A percentile compares a stretch with the other conserved stretches of the same genome.
Evolutionary conservation across 1,139 yeast genomes (phyloP).

Genomic region (Sugiyamaella castrensis): DNA sequence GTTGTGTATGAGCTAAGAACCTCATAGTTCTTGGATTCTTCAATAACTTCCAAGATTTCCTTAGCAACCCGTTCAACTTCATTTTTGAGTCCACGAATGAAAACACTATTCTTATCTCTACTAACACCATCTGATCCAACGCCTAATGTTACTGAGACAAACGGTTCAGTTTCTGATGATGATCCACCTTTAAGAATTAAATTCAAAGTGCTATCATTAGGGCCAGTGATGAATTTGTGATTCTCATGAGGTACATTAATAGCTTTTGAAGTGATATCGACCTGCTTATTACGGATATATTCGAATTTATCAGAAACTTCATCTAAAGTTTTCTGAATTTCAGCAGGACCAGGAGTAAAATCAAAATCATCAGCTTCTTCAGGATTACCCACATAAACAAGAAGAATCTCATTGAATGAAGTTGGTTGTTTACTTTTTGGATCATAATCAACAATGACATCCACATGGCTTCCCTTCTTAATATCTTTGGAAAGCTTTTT

Average conservation of each 20-base stretch:
- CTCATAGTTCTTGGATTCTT: conserved; percentile 63
- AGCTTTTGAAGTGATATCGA: conserved; percentile 50
- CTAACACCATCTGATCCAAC: conserved; percentile 38
- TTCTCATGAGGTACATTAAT: conserved; percentile 52
- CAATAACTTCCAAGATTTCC: conserved; percentile 54
- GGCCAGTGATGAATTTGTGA: conserved; percentile 52
- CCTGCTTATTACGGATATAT: conserved; percentile 57
- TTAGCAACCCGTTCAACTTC: conserved; percentile 54
- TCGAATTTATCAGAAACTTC: conserved; percentile 52
- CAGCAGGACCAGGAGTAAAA: conserved; percentile 46
- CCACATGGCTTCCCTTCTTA: conserved; percentile 50
- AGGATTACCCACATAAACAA: conserved; percentile 40
- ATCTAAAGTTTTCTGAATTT: conserved; percentile 36
- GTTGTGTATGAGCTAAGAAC: conserved; percentile 56
- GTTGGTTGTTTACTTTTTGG: no score
- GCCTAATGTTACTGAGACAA: conserved; percentile 32
- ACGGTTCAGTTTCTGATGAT: conserved; percentile 22
- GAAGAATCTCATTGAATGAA: conserved; percentile 40
- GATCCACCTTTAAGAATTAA: conserved; percentile 43
- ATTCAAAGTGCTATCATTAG: conserved; percentile 46
- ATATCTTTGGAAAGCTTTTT: conserved; percentile 43
- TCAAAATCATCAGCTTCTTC: conserved; percentile 42
- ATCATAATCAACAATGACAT: conserved; percentile 49
- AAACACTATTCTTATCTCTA: conserved; percentile 50
- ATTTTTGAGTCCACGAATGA: conserved; percentile 57